Conservation (phyloP, 2,329 filamentous ascomycete species). For the Sphaceloma murrayae region DNA sequence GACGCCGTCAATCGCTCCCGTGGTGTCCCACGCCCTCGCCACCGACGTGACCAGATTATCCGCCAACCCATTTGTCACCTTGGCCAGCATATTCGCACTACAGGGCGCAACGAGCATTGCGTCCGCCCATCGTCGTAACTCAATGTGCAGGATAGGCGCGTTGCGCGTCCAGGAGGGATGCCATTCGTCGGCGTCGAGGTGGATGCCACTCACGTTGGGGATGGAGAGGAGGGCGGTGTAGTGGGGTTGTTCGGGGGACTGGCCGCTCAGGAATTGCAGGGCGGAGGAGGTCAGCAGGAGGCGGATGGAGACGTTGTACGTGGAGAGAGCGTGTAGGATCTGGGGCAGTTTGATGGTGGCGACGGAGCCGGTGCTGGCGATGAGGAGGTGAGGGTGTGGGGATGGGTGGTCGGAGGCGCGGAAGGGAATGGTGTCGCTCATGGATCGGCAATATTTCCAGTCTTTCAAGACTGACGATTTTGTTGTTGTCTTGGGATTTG, state of each 20-base stretch:
- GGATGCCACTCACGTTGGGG: constrained; percentile 69
- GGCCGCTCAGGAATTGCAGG: constrained; percentile 63
- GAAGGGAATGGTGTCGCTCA: constrained; percentile 21
- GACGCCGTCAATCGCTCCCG: constrained; percentile 46
- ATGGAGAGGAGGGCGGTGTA: constrained; percentile 49
- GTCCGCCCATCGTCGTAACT: constrained; percentile 73
- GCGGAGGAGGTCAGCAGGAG: constrained; percentile 70
- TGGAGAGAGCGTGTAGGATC: constrained; percentile 46
- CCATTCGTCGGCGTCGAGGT: constrained; percentile 84
- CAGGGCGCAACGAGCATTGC: constrained; percentile 71
- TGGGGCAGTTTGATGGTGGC: constrained; percentile 68
- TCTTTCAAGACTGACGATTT: background rate
- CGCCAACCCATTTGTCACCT: constrained; percentile 66
- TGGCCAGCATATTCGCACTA: constrained; percentile 76
- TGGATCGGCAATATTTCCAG: background rate
- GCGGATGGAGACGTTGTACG: constrained; percentile 62
- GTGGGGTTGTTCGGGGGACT: constrained; percentile 66
- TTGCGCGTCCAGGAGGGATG: constrained; percentile 65
- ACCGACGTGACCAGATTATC: constrained; percentile 67
- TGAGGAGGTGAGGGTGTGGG: constrained; percentile 51
- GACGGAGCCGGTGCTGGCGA: constrained; percentile 64
- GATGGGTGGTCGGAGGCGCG: constrained; percentile 30
- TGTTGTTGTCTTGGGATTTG: background rate
- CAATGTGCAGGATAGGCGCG: constrained; percentile 79
- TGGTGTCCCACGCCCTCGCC: constrained; percentile 78